Conservation (phyloP, 176 grass and related monocot species). For the Tillandsia leiboldiana region DNA sequence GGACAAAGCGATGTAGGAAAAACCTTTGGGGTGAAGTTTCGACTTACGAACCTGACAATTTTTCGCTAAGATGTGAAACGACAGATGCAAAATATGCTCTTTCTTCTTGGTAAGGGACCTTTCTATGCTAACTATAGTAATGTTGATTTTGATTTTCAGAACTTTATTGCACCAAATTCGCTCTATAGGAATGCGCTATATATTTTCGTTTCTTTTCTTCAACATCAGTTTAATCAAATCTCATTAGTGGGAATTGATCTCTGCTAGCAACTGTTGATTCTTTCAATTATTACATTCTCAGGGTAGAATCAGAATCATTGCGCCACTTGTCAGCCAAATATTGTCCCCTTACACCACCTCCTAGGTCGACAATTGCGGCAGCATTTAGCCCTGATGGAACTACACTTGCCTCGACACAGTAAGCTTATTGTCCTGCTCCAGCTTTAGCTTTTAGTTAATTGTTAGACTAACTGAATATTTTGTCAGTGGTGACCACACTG, state of each 20-base stretch:
- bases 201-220: constrained; percentile 1
- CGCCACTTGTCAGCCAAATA: constrained; percentile 67
- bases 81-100: constrained; percentile 64
- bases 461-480: constrained; percentile 31
- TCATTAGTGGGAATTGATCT: constrained; percentile 3
- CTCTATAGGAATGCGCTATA: background rate
- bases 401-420: constrained; percentile 97
- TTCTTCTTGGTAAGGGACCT: constrained; percentile 69
- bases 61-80: constrained; percentile 36
- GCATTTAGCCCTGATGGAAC: constrained; percentile 95
- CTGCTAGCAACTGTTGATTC: constrained; percentile 5
- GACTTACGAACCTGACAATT: constrained; percentile 22
- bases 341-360: constrained; percentile 83
- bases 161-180: background rate
- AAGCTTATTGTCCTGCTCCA: constrained; percentile 23
- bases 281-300: constrained; percentile 30
- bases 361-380: constrained; percentile 97
- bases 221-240: background rate
- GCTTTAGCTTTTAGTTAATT: constrained; percentile 1
- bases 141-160: background rate
- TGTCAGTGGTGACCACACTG: constrained; percentile 93
- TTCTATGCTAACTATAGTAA: background rate
- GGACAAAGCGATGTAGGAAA: constrained; percentile 64
- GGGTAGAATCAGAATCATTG: constrained; percentile 88
- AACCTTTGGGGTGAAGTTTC: constrained; percentile 42